Evolutionary conservation across 2,329 filamentous ascomycete genomes (phyloP), one percentile per base, ranked within the genome.

Genomic region (Microdochium nivale): DNA sequence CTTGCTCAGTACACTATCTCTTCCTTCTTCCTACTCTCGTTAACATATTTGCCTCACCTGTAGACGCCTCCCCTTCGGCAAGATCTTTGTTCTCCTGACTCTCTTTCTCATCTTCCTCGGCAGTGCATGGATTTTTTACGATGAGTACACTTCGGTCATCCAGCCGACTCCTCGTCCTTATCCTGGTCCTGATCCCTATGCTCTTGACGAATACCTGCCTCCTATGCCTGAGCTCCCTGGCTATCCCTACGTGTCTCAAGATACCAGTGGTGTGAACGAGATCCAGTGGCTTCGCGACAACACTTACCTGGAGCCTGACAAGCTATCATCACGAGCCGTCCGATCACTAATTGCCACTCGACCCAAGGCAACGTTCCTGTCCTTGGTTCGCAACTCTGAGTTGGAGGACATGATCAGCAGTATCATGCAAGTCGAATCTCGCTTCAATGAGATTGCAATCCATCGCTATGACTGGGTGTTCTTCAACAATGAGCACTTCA

Each of bases 391-490:
- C 43, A 89, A 90, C 57, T 78, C 81, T 56, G 87, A 91, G 65
- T 67, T 89, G 13, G 67, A 78, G 7, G 81, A 83, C 8, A 78
- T 90, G 64, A 70, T 89, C 13, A 75, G 79, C 58, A 86, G 83
- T 32, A 89, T 95, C 74, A 69, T 69, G 27, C 86, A 95, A 61
- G 70, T 90, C 47, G 87, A 90, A 65, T 72, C 79, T 52, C 86
- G 84, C 10, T 95, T 88, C 84, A 95, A 95, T 63, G 71, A 74
- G 62, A 89, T 88, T 57, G 87, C 50, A n/a, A 64, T 56, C 8
- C 63, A 90, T 73, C 86, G 87, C 61, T 95, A 95, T 63, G 87
- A 90, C 46, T 95, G 89, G 86, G 85, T 88, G 43, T 92, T 95
- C 71, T 89, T 94, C 76, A 94, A 91, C 67, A 83, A 90, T 60